A percentile compares a stretch with the other conserved stretches of the same genome.
phyloP scores from a whole-genome alignment of 1,284 basidiomycete genomes.

The Pisolithus thermaeus region DNA sequence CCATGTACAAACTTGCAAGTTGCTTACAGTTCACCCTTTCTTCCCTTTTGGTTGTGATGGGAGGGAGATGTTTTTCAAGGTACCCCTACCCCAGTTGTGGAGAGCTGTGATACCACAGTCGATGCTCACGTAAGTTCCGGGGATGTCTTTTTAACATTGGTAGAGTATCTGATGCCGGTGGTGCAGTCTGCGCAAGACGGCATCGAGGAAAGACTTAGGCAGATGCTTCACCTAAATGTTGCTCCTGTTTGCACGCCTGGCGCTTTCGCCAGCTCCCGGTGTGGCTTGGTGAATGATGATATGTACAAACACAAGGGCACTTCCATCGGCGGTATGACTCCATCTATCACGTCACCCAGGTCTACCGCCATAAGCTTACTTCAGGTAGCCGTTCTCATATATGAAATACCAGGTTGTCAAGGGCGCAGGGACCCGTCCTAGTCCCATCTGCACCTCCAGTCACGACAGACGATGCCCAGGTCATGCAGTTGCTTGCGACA shows the following conservation, averaged over 20 bases:
- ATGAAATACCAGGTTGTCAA: constrained; percentile 17
- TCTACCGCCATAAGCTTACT: constrained; percentile 21
- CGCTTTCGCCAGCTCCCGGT: too few species aligned
- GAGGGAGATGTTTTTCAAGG: constrained; percentile 74
- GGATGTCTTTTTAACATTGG: constrained; percentile 8
- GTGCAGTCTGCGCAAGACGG: constrained; percentile 65
- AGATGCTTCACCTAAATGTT: constrained; percentile 64
- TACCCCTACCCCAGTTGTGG: constrained; percentile 63
- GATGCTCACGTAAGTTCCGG: constrained; percentile 55
- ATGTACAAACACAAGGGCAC: constrained; percentile 45
- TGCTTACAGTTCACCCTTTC: constrained; percentile 68
- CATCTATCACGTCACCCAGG: constrained; percentile 31
- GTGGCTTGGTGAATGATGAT: constrained; percentile 55
- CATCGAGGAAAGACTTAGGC: constrained; percentile 59
- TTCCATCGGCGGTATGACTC: constrained; percentile 51
- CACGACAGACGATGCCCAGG: constrained; percentile 47
- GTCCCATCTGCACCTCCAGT: constrained; percentile 15
- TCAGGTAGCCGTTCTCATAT: constrained; percentile 6
- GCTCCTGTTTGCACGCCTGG: too few species aligned
- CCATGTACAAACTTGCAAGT: constrained; percentile 77
- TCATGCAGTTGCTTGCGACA: constrained; percentile 68
- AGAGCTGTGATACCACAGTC: constrained; percentile 65
- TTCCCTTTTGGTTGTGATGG: constrained; percentile 88
- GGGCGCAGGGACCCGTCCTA: constrained; percentile 21
- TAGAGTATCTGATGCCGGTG: constrained; percentile 10